Evolutionary conservation across 352 stramenopile species (phyloP), one percentile per base, ranked within the genome.

Genomic region (Albugo laibachii): DNA sequence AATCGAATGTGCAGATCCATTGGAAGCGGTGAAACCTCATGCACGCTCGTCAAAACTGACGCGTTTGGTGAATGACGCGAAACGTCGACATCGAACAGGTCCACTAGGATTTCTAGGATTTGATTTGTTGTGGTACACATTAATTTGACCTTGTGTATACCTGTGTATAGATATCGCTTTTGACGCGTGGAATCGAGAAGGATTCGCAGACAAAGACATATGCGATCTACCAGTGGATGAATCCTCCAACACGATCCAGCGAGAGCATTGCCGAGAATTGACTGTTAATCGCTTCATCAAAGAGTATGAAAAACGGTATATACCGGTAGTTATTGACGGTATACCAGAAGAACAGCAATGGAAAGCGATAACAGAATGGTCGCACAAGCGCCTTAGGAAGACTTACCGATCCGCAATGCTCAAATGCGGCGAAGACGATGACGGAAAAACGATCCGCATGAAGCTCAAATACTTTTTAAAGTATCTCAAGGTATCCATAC

Each of bases 271-370:
- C 56, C 75, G 65, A 24, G 65, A 92, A 34, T 50, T 93, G 37
- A 84, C 57, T 12, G 61, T 89, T 13, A 64, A 84, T 49, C 58
- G 79, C 13, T 94, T 94, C 53, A 80, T 86, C 34, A 56, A 83
- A 10, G 66, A 88, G 54, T 94, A 88, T 52, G 82, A 94, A 48
- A 75, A 57, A 36, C 66, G 65, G 8, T 62, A 37, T 34, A 45
- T 86, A 21, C 82, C 80, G 11, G 69, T 91, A 4, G 69, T 94
- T 27, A 88, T 94, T 34, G 66, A 80, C 45, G 78, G 79, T 43
- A 66, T 94, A 18, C 82, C 82, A 0, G 69, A 85, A 50, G 59
- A 65, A 21, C 77, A 94, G 49, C 49, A 57, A 11, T 93, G 82
- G 82, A 47, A 50, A 36, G 75, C 79, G 2, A 47, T 70, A 11